Percentiles rank a stretch among this genome's conserved stretches.
These are phyloP conservation scores for Mortierella sp. DNA, from an alignment of 371 early-diverging fungal genomes.

Conservation along the genomic window DNA sequence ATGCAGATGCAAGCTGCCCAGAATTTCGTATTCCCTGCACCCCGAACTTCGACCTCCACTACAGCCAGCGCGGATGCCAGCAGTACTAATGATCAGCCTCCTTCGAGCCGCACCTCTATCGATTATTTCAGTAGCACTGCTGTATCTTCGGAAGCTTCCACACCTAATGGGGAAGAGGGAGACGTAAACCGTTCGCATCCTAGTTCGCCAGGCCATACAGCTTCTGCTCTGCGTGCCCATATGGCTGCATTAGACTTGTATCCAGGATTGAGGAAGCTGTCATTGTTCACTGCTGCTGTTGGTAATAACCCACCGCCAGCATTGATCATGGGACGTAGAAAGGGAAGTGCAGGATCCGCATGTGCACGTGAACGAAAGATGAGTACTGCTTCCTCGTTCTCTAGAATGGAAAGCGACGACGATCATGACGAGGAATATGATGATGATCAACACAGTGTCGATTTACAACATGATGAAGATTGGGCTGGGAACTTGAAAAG, in stretches of 20 bases:
- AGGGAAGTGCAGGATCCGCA: constrained; percentile 36
- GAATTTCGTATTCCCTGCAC: constrained; percentile 39
- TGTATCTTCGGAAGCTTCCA: neutral
- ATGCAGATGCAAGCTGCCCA: neutral
- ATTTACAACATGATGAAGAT: constrained; percentile 38
- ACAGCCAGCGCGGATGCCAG: neutral
- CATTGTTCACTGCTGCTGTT: constrained; percentile 44
- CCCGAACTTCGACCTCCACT: neutral
- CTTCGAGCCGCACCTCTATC: neutral
- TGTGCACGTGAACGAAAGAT: constrained; percentile 1
- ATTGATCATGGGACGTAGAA: constrained; percentile 22
- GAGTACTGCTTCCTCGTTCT: neutral
- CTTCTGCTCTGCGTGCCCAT: constrained; percentile 16
- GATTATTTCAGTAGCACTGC: no score
- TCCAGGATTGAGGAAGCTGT: constrained; percentile 44
- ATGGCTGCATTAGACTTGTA: constrained; percentile 42
- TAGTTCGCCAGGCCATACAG: constrained; percentile 20
- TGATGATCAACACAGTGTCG: constrained; percentile 20
- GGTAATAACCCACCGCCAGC: constrained; percentile 42
- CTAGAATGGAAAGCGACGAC: neutral
- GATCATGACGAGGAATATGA: constrained; percentile 12
- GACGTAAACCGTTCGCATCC: neutral
- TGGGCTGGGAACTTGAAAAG: constrained; percentile 50
- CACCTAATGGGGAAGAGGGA: neutral
- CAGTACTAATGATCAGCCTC: neutral